Evolutionary conservation across 2,329 filamentous ascomycete species (phyloP).

Genomic region (Sclerotiophoma versabilis): DNA sequence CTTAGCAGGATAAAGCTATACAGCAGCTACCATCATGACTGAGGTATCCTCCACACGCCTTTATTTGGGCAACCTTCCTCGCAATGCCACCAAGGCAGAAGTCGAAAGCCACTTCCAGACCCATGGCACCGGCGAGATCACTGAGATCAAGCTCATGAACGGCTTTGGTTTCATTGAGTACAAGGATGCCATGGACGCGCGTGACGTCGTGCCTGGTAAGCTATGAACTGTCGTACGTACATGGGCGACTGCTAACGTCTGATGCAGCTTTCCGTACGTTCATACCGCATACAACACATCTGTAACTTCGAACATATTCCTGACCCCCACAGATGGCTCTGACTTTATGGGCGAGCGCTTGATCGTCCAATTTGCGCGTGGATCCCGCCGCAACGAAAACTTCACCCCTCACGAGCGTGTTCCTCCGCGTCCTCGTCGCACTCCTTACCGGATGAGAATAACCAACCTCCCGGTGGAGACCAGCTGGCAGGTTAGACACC

Average conservation of each 20-base stretch:
- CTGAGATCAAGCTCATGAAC: conserved; percentile 99
- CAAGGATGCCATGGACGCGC: conserved; percentile 96
- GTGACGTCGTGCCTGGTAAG: conserved; percentile 97
- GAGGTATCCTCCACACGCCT: conserved; percentile 95
- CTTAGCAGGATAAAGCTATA: conserved; percentile 25
- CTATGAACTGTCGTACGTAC: conserved; percentile 18
- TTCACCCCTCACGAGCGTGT: conserved; percentile 69
- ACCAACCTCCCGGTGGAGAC: conserved; percentile 96
- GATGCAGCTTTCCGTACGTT: conserved; percentile 63
- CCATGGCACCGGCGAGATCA: conserved; percentile 96
- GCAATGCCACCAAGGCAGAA: conserved; percentile 95
- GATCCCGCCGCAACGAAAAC: conserved; percentile 75
- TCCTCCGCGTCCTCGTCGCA: conserved; percentile 85
- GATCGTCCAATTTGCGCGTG: conserved; percentile 97
- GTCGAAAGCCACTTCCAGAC: conserved; percentile 94
- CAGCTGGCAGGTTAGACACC: conserved; percentile 99
- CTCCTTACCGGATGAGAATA: conserved; percentile 95
- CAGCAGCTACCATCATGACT: conserved; percentile 61
- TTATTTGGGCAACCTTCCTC: conserved; percentile 96
- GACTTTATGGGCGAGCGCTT: conserved; percentile 98
- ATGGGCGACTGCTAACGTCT: conserved; percentile 32
- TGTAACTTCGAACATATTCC: neutral
- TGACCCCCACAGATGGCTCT: conserved; percentile 75
- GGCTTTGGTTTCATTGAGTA: conserved; percentile 99
- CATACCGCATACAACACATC: conserved; percentile 23